Evolutionary conservation across 306 rosid species (phyloP).

Genomic region (Mimosa bimucronata): DNA sequence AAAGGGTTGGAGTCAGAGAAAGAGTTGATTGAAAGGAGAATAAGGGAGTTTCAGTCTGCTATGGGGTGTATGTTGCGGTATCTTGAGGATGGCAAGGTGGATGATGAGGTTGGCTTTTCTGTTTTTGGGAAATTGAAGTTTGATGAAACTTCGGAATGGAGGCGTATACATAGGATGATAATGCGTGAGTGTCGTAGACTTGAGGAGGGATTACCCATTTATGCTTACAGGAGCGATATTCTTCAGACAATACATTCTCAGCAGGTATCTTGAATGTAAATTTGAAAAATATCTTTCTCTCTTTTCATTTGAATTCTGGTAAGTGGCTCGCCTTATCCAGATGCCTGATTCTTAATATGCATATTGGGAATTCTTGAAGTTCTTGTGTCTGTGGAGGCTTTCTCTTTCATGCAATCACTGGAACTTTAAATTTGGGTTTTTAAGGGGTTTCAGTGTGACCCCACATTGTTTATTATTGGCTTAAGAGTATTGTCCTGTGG

Average conservation of each 20-base stretch:
- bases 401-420: background rate
- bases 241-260: conserved; percentile 57
- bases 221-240: conserved; percentile 74
- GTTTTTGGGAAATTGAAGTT: conserved; percentile 48
- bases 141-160: conserved; percentile 53
- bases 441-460: too few relatives aligned
- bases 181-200: conserved; percentile 75
- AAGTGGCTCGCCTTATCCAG: background rate
- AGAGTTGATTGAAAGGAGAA: conserved; percentile 46
- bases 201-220: conserved; percentile 80
- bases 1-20: conserved; percentile 49
- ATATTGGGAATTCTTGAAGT: background rate
- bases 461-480: too few relatives aligned
- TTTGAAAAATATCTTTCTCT: background rate
- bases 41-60: conserved; percentile 68
- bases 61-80: conserved; percentile 62
- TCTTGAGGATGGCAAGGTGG: conserved; percentile 43
- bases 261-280: conserved; percentile 52
- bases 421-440: background rate
- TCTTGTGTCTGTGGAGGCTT: background rate
- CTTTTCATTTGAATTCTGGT: background rate
- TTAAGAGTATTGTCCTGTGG: too few relatives aligned
- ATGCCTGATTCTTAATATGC: conserved; percentile 9
- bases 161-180: conserved; percentile 51
- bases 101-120: conserved; percentile 35